Conservation (phyloP, 208 protist species). For the Leishmania major region DNA sequence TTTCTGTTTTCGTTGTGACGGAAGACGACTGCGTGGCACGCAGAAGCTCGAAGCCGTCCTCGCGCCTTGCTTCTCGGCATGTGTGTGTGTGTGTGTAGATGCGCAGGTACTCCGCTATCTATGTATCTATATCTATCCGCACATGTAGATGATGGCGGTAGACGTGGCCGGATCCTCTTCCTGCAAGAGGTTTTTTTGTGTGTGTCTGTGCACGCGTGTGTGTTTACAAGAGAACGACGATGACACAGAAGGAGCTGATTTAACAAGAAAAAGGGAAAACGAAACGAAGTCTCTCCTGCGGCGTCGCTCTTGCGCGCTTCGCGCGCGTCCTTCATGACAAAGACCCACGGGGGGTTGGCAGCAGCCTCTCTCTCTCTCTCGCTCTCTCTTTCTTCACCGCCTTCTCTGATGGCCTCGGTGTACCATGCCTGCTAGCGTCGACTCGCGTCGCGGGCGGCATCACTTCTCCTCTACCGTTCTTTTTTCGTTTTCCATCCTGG, state of each 20-base stretch:
- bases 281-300: neutral
- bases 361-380: neutral
- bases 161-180: neutral
- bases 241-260: no score
- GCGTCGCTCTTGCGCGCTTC: neutral
- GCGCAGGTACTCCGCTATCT: neutral
- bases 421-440: neutral
- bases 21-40: neutral
- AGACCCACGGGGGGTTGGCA: neutral
- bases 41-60: neutral
- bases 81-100: neutral
- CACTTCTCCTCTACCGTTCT: conserved; percentile 4
- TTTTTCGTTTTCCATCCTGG: neutral
- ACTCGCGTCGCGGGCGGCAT: neutral
- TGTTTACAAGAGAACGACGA: no score
- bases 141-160: neutral
- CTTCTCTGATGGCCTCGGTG: neutral
- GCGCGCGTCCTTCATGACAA: neutral
- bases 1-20: neutral
- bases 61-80: neutral
- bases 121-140: neutral
- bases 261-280: neutral
- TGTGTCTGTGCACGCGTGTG: no score
- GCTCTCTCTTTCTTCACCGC: neutral
- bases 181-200: neutral